A percentile compares a stretch with the other conserved stretches of the same genome.
Evolutionary conservation across 169 alveolate species (phyloP).

Genomic region (Plasmodium cynomolgi): DNA sequence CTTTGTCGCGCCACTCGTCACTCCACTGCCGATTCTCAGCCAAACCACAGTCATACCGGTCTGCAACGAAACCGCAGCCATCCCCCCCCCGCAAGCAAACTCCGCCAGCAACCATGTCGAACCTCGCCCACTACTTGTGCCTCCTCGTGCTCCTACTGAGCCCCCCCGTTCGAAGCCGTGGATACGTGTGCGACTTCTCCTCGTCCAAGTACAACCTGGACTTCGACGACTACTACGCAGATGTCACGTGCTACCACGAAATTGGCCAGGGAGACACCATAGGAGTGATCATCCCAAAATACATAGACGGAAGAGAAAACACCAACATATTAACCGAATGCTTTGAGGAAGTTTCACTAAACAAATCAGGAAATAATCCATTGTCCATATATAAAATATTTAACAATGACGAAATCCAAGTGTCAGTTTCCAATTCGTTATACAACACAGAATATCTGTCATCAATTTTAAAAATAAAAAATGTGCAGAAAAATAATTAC

Average conservation of each 20-base stretch:
- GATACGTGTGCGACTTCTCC: constrained; percentile 53
- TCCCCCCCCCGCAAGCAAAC: too few relatives aligned
- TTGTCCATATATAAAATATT: constrained; percentile 42
- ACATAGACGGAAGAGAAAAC: constrained; percentile 33
- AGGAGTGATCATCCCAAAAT: constrained; percentile 47
- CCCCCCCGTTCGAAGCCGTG: constrained; percentile 6
- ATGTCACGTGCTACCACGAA: constrained; percentile 51
- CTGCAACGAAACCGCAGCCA: too few relatives aligned
- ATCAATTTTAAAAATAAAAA: constrained; percentile 35
- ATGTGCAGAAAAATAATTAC: not conserved
- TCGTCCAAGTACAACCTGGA: constrained; percentile 38
- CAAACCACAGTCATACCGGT: not conserved
- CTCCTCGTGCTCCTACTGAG: not conserved
- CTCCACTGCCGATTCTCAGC: not conserved
- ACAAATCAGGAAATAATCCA: constrained; percentile 13
- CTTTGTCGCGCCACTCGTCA: not conserved
- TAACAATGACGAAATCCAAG: constrained; percentile 9
- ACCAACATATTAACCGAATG: constrained; percentile 33
- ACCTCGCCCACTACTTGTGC: constrained; percentile 2
- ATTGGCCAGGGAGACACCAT: constrained; percentile 38
- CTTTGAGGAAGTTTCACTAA: constrained; percentile 40
- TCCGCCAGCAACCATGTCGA: constrained; percentile 2
- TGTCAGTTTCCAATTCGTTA: not conserved
- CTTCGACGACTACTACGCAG: constrained; percentile 23
- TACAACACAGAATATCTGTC: constrained; percentile 22